Evolutionary conservation across 768 basidiomycete genomes (phyloP), one percentile per base, ranked within the genome.

Genomic region (Xerocomellus intermedius): DNA sequence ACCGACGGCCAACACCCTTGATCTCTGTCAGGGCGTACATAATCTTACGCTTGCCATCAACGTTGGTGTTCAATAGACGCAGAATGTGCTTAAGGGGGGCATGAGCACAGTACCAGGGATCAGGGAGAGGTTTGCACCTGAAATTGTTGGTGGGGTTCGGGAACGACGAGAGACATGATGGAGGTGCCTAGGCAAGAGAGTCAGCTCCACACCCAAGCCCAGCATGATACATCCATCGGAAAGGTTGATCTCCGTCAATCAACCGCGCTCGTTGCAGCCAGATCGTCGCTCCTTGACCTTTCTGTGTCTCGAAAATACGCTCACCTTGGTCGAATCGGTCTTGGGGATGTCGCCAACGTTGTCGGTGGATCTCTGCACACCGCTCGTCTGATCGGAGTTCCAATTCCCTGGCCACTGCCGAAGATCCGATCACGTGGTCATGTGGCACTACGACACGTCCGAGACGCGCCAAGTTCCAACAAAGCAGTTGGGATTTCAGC

Each of bases 21-120:
- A 99, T 99, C 81, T 99, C 97, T 45, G 97, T 98, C 80, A 98
- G 74, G 68, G 97, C 96, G 75, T 94, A 98, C 91, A 94, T 98
- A 75, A 99, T 89, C 81, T 99, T 99, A 67, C 97, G 87, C 74
- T 96, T 95, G 65, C 97, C 97, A 76, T 98, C 96, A 64, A 99
- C 97, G 80, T 98, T 98, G 74, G 97, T 98, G 83, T 98, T 98
- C 66, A 97, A 82, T 42, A 99, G 86, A 89, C 97, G 97, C 57
- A 99, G 79, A 75, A 99, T 99, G 85, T 98, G 97, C 93, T 98
- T 69, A 38, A 66, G 33, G 19, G n/a, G 35, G 14, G 14, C 33
- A 32, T 63, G 54, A 54, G 60, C 47, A 37, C 32, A 37, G 19
- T 33, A 22, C 24, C 48, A 21, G 28, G 14, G 13, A 17, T 17